Percentiles rank a stretch among this genome's conserved stretches.
These are phyloP conservation scores for Huiozyma naganishii DNA, from an alignment of 805 yeast species.

Conservation along the genomic window DNA sequence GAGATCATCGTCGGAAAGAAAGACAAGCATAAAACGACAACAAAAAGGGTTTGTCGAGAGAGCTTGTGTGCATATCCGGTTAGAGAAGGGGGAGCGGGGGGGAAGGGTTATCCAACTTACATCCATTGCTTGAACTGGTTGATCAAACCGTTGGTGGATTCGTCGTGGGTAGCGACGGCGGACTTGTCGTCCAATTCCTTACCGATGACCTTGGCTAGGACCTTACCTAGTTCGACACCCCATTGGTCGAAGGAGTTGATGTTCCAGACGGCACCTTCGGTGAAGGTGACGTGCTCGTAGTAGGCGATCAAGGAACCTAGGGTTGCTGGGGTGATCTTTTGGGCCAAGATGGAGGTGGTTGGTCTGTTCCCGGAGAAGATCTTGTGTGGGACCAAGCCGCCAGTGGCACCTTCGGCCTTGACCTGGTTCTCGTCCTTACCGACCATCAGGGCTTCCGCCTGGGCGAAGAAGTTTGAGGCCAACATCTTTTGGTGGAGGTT, in stretches of 20 bases:
- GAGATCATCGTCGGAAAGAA: too few relatives aligned
- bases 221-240: conserved; percentile 99
- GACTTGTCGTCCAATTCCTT: conserved; percentile 63
- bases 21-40: too few relatives aligned
- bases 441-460: conserved; percentile 93
- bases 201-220: conserved; percentile 90
- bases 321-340: conserved; percentile 92
- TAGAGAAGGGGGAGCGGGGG: neutral
- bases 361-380: conserved; percentile 97
- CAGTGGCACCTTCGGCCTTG: conserved; percentile 80
- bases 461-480: conserved; percentile 98
- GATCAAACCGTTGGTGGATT: conserved; percentile 84
- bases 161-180: conserved; percentile 64
- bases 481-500: conserved; percentile 95
- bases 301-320: conserved; percentile 94
- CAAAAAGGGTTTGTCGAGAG: too few relatives aligned
- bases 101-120: conserved; percentile 8
- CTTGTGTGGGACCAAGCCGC: conserved; percentile 87
- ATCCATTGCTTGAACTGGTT: conserved; percentile 90
- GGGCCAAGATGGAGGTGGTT: conserved; percentile 92
- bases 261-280: conserved; percentile 99
- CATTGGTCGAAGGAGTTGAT: conserved; percentile 99
- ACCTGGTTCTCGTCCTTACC: conserved; percentile 85
- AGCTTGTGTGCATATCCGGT: neutral
- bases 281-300: conserved; percentile 94